These are phyloP conservation scores for Cyclotella choctawhatcheeana DNA, from an alignment of 108 stramenopile genomes.

Conservation along the genomic window DNA sequence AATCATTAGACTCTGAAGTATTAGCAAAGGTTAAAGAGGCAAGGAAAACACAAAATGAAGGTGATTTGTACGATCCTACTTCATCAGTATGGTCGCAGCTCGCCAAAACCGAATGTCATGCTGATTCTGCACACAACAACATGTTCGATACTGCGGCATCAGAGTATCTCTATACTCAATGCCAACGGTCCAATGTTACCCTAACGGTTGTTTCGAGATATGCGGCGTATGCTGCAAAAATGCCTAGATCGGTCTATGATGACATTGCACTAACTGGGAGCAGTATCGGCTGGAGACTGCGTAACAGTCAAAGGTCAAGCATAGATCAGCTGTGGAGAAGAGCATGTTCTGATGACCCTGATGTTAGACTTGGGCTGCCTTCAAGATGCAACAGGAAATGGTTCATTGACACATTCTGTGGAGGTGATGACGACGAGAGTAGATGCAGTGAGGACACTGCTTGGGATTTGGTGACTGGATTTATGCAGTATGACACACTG, in stretches of 20 bases:
- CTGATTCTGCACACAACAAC: constrained; percentile 58
- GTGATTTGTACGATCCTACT: neutral
- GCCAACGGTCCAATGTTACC: constrained; percentile 48
- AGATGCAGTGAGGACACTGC: constrained; percentile 42
- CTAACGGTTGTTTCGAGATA: constrained; percentile 45
- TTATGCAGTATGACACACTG: constrained; percentile 56
- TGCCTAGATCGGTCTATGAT: constrained; percentile 55
- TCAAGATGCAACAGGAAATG: constrained; percentile 47
- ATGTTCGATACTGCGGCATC: constrained; percentile 49
- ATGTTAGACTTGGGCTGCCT: constrained; percentile 40
- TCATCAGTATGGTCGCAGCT: constrained; percentile 32
- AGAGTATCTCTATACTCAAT: constrained; percentile 45
- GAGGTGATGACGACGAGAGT: constrained; percentile 38
- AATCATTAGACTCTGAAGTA: constrained; percentile 20
- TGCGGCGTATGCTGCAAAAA: constrained; percentile 50
- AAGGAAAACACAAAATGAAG: neutral
- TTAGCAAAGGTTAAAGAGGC: neutral
- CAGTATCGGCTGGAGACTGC: constrained; percentile 52
- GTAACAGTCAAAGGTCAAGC: constrained; percentile 46
- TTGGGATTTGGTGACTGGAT: constrained; percentile 55
- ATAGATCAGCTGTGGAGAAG: constrained; percentile 52
- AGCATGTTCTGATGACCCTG: constrained; percentile 43
- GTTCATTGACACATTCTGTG: constrained; percentile 57
- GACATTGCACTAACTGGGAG: constrained; percentile 50
- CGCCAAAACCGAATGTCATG: constrained; percentile 29